phyloP scores from a whole-genome alignment of 768 basidiomycete genomes.

The Collybia sordida region DNA sequence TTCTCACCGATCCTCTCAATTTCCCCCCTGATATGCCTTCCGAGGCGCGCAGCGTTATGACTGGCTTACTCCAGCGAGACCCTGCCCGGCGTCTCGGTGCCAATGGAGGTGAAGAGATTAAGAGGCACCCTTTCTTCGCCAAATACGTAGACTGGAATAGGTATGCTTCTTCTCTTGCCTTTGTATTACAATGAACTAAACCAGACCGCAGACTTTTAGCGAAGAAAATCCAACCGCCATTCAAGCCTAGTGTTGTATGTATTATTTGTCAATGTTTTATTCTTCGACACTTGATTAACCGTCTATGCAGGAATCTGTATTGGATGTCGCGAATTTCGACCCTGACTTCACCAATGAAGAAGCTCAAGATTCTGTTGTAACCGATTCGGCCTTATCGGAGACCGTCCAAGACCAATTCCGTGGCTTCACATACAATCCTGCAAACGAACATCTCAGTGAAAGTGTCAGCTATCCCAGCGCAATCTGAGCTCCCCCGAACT shows the following conservation, averaged over 20 bases:
- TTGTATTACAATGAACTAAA: neutral
- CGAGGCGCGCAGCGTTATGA: constrained; percentile 90
- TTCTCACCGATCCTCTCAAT: constrained; percentile 87
- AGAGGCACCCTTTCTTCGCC: constrained; percentile 92
- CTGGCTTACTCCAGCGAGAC: constrained; percentile 84
- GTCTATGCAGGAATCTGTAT: constrained; percentile 70
- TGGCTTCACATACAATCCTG: constrained; percentile 87
- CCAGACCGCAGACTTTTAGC: constrained; percentile 57
- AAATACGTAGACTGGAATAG: constrained; percentile 91
- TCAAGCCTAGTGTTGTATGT: constrained; percentile 94
- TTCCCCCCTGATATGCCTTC: constrained; percentile 88
- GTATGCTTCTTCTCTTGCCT: constrained; percentile 32
- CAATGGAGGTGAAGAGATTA: constrained; percentile 94
- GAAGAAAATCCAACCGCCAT: constrained; percentile 96
- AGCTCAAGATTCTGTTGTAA: constrained; percentile 93
- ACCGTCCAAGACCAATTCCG: constrained; percentile 97
- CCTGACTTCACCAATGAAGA: constrained; percentile 96
- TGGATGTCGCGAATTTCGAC: constrained; percentile 97
- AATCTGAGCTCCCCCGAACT: constrained; percentile 15
- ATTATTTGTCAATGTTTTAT: neutral
- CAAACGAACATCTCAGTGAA: constrained; percentile 82
- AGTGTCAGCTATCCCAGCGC: constrained; percentile 67
- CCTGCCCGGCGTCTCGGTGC: constrained; percentile 86
- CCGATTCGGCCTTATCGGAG: constrained; percentile 88
- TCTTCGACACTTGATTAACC: neutral